Evolutionary conservation across 306 rosid genomes (phyloP), one percentile per base, ranked within the genome.

Genomic region (Pyrus communis): DNA sequence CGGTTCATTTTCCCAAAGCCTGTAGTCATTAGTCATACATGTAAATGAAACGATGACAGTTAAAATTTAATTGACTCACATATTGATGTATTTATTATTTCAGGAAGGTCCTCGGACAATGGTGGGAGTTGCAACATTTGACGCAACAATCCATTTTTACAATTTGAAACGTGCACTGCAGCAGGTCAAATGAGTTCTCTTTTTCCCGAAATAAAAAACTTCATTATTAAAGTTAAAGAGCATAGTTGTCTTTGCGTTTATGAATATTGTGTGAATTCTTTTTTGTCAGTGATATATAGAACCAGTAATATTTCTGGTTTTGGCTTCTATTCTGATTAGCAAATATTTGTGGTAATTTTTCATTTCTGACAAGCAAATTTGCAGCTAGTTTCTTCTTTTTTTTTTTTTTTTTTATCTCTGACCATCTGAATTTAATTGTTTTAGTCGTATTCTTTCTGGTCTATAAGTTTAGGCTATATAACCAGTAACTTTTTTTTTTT

Each of bases 61-160:
- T 35, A 38, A 23, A 10, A 23, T 30, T 5, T 54, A 17, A 38
- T 17, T 21, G 64, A 21, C 74, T 81, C 27, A 67, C 18, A 22
- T 52, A 58, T 76, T 70, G 69, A 22, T 76, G 25, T 42, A 45
- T 51, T 67, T 25, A 51, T 33, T 86, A 63, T 70, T 88, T 69
- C 93, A 95, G 99, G 97, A 95, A 83, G 96, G 97, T 79, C 97
- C 97, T 78, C 88, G 85, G 38, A 95, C 99, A 73, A 74, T 78
- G 78, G 98, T 95, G 55, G 99, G 99, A 75, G 79, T 95, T 64
- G 98, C 99, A 63, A 92, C 99, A 14, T 95, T 95, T 88, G 99
- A 95, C 82, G 91, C 92, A 19, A 92, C 99, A 22, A 88, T 95
- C 86, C 99, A 95, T 77, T 95, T 95, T 83, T 92, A 95, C 86